phyloP scores from a whole-genome alignment of 1,284 basidiomycete genomes.

The Neolentinus lepideus region DNA sequence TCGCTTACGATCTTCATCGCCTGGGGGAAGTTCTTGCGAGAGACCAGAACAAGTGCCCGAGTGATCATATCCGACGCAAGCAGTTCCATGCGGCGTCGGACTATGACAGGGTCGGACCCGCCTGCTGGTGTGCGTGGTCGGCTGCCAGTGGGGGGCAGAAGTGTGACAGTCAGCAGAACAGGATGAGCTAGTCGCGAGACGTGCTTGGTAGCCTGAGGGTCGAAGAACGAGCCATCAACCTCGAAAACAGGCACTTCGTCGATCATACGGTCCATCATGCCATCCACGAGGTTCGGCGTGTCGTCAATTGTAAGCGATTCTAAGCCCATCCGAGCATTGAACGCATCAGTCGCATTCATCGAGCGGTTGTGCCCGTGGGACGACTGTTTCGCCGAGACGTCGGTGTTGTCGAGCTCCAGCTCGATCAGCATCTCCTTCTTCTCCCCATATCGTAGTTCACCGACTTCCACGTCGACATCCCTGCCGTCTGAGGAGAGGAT shows the following conservation, averaged over 20 bases:
- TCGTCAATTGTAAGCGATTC: conserved; percentile 70
- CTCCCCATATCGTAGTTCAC: conserved; percentile 88
- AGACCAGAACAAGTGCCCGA: conserved; percentile 83
- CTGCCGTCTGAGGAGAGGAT: conserved; percentile 85
- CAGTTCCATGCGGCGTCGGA: conserved; percentile 90
- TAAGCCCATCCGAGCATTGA: conserved; percentile 74
- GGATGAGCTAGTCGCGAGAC: conserved; percentile 84
- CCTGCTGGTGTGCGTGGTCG: conserved; percentile 37
- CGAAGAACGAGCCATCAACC: conserved; percentile 89
- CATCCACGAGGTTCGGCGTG: conserved; percentile 62
- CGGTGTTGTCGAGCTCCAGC: conserved; percentile 80
- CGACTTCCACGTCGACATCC: conserved; percentile 93
- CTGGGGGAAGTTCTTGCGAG: conserved; percentile 78
- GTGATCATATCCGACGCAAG: conserved; percentile 94
- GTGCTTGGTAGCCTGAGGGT: conserved; percentile 75
- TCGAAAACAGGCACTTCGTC: conserved; percentile 92
- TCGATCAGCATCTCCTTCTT: conserved; percentile 92
- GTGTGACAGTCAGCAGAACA: conserved; percentile 81
- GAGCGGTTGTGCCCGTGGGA: conserved; percentile 23
- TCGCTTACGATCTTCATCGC: conserved; percentile 85
- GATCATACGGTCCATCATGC: conserved; percentile 87
- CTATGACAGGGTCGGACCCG: conserved; percentile 77
- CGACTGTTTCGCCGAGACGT: conserved; percentile 29
- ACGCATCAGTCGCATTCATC: conserved; percentile 72
- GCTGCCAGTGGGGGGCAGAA: conserved; percentile 50